Base-by-base conservation (phyloP, 2,329 filamentous ascomycete species). In the Phyllachora maydis region DNA sequence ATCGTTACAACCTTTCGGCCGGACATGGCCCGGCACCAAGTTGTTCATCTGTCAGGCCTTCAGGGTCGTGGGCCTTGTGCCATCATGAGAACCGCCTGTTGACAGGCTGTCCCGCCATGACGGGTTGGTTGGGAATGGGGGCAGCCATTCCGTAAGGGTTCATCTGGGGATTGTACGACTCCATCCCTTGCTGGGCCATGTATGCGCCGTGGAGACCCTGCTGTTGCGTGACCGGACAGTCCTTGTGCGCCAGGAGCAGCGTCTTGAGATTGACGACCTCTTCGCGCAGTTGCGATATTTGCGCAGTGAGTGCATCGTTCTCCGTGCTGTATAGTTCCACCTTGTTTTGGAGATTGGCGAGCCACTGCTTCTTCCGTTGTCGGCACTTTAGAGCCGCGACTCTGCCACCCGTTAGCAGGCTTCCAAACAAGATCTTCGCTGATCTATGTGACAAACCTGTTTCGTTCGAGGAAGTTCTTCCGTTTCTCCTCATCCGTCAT, bases 401-500 rank as follows among this genome's bases (percentile, higher is more conserved):
- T 43, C 88, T 93, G 33, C 12, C 8, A 19, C 13, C 15, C n/a
- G 19, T 23, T 24, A 21, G 12, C 12, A 23, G n/a, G n/a, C n/a
- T n/a, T n/a, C n/a, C n/a, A n/a, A n/a, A 21, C 21, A 26, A 10
- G 6, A 4, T 3, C 6, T 6, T 9, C 19, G 12, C 3, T 11
- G 13, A 14, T 23, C 4, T 19, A 22, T 11, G 12, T 13, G 24
- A 18, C 67, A 39, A 67, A 91, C 85, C 85, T 71, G 47, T 98
- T 98, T 14, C 88, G 65, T 43, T 98, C 88, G 3, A 98, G 57
- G 47, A 98, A 98, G 45, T 95, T 98, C 54, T 90, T 92, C 19
- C 88, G 66, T 57, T 98, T 98, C 54, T 98, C 88, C 41, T 95
- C 88, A 27, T 95, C 88, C 0, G 83, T 93, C 81, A 93, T 91